Evolutionary conservation across 2,329 filamentous ascomycete species (phyloP), one percentile per base, ranked within the genome.

Genomic region (Botryosphaeria dothidea): DNA sequence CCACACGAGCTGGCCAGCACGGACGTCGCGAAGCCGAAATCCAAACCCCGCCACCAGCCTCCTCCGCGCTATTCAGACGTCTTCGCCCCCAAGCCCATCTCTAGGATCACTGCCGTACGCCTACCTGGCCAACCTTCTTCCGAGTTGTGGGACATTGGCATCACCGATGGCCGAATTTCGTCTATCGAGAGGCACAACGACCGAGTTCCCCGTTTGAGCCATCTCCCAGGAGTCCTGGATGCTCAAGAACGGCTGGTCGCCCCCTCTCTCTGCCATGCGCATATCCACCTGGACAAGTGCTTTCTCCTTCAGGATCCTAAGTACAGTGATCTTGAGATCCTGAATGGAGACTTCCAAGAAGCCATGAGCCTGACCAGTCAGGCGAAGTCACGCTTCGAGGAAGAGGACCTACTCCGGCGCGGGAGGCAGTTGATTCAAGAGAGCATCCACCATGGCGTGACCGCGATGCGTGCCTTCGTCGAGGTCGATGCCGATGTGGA

Each of bases 231-330:
- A 29, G 72, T 77, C 4, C 74, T 86, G 57, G 69, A 83, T 67
- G 79, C 75, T 19, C 63, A 69, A 23, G 75, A 74, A 56, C 73
- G 78, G 27, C 74, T 86, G 1, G 69, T 86, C 11, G 76, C 79
- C 21, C 86, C 87, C 3, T 82, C 84, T 8, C 81, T 92, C 3
- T 91, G 88, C 68, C 90, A 92, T 71, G 88, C 90, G 7, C 90
- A 92, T 69, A 85, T 92, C 58, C 90, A 92, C 71, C 81, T 92
- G 29, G 90, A 92, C 75, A 89, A 89, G 71, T 83, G 85, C 43
- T 89, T 86, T 69, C 75, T 89, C 29, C 79, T 89, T 9, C 85
- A 81, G 21, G 81, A 86, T 68, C 82, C 84, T 4, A 83, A 82
- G 70, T 90, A 88, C 74, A 78, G 82, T 1, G 83, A 90, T 69